Conservation (phyloP, 2,329 filamentous ascomycete genomes). For the Fusarium xylarioides region DNA sequence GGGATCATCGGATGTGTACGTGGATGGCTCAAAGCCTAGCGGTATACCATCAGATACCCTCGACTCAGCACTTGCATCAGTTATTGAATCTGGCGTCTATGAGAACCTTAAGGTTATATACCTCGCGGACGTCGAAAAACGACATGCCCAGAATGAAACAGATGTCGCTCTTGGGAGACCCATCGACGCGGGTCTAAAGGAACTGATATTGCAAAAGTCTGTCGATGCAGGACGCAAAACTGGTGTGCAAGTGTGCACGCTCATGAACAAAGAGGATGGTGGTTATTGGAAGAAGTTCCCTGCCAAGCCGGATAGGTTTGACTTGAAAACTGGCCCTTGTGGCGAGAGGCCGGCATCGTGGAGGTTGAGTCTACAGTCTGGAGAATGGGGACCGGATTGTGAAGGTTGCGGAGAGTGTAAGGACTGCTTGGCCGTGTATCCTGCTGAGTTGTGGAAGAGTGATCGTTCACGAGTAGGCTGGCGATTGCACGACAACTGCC, state of each 20-base stretch:
- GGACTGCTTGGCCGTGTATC: slow-evolving; percentile 24
- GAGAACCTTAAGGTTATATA: slow-evolving; percentile 19
- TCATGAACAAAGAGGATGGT: slow-evolving; percentile 19
- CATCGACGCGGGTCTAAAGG: not conserved
- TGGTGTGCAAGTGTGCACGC: slow-evolving; percentile 17
- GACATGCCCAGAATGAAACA: not conserved
- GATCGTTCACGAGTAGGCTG: not conserved
- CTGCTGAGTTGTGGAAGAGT: slow-evolving; percentile 18
- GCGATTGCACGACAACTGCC: too few species aligned
- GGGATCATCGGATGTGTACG: not conserved
- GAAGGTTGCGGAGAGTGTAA: slow-evolving; percentile 24
- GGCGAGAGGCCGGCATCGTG: slow-evolving; percentile 18
- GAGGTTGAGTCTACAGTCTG: slow-evolving; percentile 4
- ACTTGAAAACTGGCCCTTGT: slow-evolving; percentile 17
- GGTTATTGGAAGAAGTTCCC: slow-evolving; percentile 26
- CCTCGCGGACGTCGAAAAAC: slow-evolving; percentile 6
- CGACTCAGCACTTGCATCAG: not conserved
- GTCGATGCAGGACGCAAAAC: slow-evolving; percentile 2
- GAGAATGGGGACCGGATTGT: slow-evolving; percentile 24
- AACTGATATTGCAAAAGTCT: slow-evolving; percentile 1
- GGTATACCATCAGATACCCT: not conserved
- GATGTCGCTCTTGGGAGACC: rapidly evolving
- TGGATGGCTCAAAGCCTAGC: rapidly evolving
- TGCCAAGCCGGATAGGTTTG: slow-evolving; percentile 17
- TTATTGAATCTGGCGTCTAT: not conserved